phyloP scores from a whole-genome alignment of 805 yeast genomes.

The Nakazawaea ishiwadae region DNA sequence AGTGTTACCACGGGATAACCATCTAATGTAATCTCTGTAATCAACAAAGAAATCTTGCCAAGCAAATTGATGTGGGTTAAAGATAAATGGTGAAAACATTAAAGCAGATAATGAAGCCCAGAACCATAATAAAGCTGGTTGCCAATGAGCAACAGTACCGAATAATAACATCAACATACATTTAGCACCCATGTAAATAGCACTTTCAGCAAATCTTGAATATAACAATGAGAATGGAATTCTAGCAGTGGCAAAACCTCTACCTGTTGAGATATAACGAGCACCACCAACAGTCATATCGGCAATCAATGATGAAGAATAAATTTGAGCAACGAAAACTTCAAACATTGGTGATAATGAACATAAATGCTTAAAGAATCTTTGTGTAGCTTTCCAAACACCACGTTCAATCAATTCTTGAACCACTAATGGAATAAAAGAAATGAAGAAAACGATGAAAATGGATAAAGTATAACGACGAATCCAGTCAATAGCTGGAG shows the following conservation, averaged over 20 bases:
- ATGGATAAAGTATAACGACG: slow-evolving; percentile 77
- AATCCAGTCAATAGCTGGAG: slow-evolving; percentile 76
- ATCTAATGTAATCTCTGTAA: slow-evolving; percentile 87
- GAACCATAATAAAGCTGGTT: slow-evolving; percentile 92
- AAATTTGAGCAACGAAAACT: slow-evolving; percentile 77
- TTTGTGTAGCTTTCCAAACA: slow-evolving; percentile 64
- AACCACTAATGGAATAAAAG: slow-evolving; percentile 72
- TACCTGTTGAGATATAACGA: slow-evolving; percentile 79
- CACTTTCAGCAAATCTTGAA: slow-evolving; percentile 75
- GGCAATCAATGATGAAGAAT: slow-evolving; percentile 63
- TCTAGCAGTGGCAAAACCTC: slow-evolving; percentile 83
- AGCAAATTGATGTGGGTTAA: slow-evolving; percentile 97
- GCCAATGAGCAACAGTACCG: slow-evolving; percentile 81
- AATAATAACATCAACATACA: slow-evolving; percentile 66
- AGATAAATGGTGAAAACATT: slow-evolving; percentile 87
- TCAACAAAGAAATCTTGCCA: slow-evolving; percentile 96
- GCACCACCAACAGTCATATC: slow-evolving; percentile 85
- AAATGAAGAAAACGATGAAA: slow-evolving; percentile 76
- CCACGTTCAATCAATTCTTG: slow-evolving; percentile 85
- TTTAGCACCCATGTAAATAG: slow-evolving; percentile 83
- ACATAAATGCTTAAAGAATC: slow-evolving; percentile 63
- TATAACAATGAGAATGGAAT: slow-evolving; percentile 71
- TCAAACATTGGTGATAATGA: slow-evolving; percentile 80
- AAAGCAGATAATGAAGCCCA: slow-evolving; percentile 90
- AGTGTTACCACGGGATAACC: slow-evolving; percentile 89